These are phyloP conservation scores for Condylostoma magnum DNA, from an alignment of 169 alveolate genomes.

Conservation along the genomic window DNA sequence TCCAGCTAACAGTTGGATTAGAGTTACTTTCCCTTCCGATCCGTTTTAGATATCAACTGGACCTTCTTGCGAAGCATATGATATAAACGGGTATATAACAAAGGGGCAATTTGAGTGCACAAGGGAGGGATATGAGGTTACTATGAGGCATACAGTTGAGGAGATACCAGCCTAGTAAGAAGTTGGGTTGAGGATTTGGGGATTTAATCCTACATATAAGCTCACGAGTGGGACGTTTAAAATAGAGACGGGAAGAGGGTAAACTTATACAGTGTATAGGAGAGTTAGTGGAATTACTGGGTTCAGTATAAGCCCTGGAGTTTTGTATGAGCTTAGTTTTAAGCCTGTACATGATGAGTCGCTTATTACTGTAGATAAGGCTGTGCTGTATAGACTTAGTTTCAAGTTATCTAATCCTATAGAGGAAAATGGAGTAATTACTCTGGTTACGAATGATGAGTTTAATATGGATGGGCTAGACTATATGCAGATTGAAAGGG, in stretches of 20 bases:
- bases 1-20: background rate
- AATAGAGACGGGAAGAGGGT: background rate
- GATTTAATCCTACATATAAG: slow-evolving; percentile 16
- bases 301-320: slow-evolving; percentile 1
- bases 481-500: slow-evolving; percentile 3
- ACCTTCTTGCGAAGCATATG: slow-evolving; percentile 16
- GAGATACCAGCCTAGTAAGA: background rate
- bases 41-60: background rate
- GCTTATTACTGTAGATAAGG: background rate
- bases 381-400: background rate
- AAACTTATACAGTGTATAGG: background rate
- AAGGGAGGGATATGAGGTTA: background rate
- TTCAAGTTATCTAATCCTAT: slow-evolving; percentile 12
- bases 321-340: background rate
- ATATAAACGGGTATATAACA: background rate
- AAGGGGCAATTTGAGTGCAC: background rate
- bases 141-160: background rate
- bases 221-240: background rate
- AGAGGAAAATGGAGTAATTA: background rate
- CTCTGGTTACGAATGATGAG: background rate
- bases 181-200: background rate
- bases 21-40: slow-evolving; percentile 24
- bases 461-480: slow-evolving; percentile 16
- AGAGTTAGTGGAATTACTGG: background rate
- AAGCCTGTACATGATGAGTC: background rate